Base-by-base conservation (phyloP, 2,329 filamentous ascomycete species). In the Dothiorella sarmentorum region DNA sequence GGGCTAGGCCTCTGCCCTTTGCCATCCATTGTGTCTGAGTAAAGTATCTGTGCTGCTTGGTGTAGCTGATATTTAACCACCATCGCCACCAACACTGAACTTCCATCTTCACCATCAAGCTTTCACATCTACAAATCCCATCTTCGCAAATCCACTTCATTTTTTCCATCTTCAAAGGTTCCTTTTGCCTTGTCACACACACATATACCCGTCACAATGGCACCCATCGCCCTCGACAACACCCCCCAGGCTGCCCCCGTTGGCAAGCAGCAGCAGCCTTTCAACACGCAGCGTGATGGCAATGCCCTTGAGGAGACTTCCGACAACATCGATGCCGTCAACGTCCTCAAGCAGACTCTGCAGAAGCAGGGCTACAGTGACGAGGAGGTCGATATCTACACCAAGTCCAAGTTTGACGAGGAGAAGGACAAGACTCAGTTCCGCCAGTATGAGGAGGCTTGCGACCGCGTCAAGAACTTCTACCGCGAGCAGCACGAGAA, bases 391-490 rank as follows among this genome's bases (percentile, higher is more conserved):
- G 75, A 78, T 68, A 76, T 82, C 65, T 82, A 82, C 68, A 78
- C 81, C 43, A 69, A 77, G 61, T 88, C 88, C 60, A 77, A 86
- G 64, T 91, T 91, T 70, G 88, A 91, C 71, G 74, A 82, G 45
- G 77, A 83, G 45, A 93, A 93, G 73, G 87, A 93, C 80, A 92
- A 92, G 79, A 82, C 84, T 20, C 80, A 86, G 64, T 93, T 93
- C 77, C 83, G 91, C 31, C 87, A 94, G 71, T 96, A 93, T 75
- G 86, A 91, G 66, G 85, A 86, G 15, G 90, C 91, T 40, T 90
- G 88, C 76, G 88, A 91, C 75, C 84, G 89, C 52, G 90, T 96
- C 72, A 91, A 91, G 80, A 83, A 82, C 78, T 95, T 96, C 76
- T 96, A 96, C 82, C 81, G 79, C 60, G 90, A 85, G 67, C 83